Conservation (phyloP, 805 yeast species). For the Wickerhamiella hasegawae region DNA sequence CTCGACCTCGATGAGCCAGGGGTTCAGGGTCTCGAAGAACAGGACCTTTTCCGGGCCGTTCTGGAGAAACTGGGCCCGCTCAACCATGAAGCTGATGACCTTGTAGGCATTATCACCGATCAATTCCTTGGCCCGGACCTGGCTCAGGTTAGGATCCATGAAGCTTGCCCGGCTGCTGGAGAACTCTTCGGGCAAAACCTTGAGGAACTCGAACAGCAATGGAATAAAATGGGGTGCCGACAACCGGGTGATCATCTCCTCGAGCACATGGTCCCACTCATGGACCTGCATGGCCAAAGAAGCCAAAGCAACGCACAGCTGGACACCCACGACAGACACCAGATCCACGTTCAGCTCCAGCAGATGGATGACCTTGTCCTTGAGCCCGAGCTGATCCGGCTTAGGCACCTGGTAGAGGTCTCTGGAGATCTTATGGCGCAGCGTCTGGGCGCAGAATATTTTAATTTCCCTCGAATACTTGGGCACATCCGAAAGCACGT, state of each 20-base stretch:
- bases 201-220: slow-evolving; percentile 55
- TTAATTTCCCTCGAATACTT: slow-evolving; percentile 37
- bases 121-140: slow-evolving; percentile 40
- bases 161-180: slow-evolving; percentile 63
- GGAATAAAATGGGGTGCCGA: slow-evolving; percentile 26
- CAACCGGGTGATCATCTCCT: slow-evolving; percentile 40
- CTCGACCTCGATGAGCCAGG: slow-evolving; percentile 85
- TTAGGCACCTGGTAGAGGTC: slow-evolving; percentile 67
- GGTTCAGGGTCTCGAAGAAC: slow-evolving; percentile 60
- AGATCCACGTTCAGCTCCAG: slow-evolving; percentile 30
- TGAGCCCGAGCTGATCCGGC: slow-evolving; percentile 41
- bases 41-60: slow-evolving; percentile 20
- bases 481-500: slow-evolving; percentile 27
- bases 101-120: slow-evolving; percentile 50
- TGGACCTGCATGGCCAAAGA: slow-evolving; percentile 65
- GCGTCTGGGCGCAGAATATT: slow-evolving; percentile 82
- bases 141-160: slow-evolving; percentile 8
- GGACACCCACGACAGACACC: slow-evolving; percentile 55
- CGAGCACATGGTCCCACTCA: slow-evolving; percentile 55
- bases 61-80: slow-evolving; percentile 25
- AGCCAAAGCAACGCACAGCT: slow-evolving; percentile 66
- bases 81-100: slow-evolving; percentile 46
- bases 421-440: slow-evolving; percentile 69
- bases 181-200: slow-evolving; percentile 83
- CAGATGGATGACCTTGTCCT: slow-evolving; percentile 47